Conservation (phyloP, 73 alveolate species). For the Paramecium sonneborni region DNA sequence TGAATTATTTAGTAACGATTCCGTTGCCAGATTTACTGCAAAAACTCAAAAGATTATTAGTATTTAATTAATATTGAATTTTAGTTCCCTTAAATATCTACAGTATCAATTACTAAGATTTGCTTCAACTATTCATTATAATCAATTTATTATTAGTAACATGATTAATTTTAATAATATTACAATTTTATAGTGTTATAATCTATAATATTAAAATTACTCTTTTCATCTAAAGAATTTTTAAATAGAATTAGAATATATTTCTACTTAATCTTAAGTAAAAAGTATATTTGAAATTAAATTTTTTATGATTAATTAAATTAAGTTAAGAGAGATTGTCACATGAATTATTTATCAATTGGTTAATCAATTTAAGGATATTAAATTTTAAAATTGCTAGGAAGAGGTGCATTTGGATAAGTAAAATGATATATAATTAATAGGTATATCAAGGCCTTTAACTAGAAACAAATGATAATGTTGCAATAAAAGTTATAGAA, state of each 20-base stretch:
- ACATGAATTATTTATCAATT: background rate
- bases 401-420: background rate
- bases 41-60: constrained; percentile 19
- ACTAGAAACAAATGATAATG: background rate
- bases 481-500: background rate
- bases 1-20: background rate
- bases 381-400: background rate
- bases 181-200: too few relatives aligned
- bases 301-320: background rate
- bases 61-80: background rate
- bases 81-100: constrained; percentile 37
- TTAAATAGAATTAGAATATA: too few relatives aligned
- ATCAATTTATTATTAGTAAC: background rate
- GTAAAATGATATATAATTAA: background rate
- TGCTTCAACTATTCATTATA: background rate
- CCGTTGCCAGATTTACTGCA: constrained; percentile 44
- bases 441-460: background rate
- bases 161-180: background rate
- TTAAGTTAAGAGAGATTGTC: background rate
- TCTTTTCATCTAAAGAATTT: too few relatives aligned
- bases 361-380: background rate
- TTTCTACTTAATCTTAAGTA: too few relatives aligned
- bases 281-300: too few relatives aligned
- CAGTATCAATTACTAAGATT: background rate
- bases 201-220: too few relatives aligned